phyloP scores from a whole-genome alignment of 768 basidiomycete species.

The Lactifluus piperatus region DNA sequence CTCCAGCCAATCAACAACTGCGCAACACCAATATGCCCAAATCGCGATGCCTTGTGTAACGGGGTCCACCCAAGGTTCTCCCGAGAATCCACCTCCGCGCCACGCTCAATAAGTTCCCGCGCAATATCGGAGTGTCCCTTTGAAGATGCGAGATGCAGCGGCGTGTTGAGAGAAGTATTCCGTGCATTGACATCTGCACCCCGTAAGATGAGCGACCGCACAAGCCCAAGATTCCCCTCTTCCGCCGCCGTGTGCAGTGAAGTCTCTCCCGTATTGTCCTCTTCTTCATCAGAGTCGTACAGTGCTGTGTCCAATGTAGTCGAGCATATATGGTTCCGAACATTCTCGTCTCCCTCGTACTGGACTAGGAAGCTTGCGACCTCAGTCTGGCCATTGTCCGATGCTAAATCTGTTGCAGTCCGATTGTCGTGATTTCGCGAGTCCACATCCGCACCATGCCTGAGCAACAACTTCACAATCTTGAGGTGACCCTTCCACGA shows the following conservation, averaged over 20 bases:
- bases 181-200: too few relatives aligned
- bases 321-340: neutral
- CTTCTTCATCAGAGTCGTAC: neutral
- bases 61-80: too few relatives aligned
- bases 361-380: neutral
- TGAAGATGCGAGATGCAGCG: neutral
- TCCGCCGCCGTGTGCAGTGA: neutral
- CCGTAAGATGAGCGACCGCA: too few relatives aligned
- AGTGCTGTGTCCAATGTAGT: neutral
- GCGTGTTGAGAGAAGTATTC: neutral
- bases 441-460: neutral
- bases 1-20: too few relatives aligned
- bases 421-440: neutral
- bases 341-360: neutral
- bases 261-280: neutral
- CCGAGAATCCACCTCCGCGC: too few relatives aligned
- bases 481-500: too few relatives aligned
- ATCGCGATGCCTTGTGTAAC: neutral
- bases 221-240: too few relatives aligned
- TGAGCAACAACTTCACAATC: too few relatives aligned
- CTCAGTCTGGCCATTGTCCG: neutral
- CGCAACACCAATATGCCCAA: neutral
- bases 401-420: neutral
- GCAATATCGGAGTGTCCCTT: neutral
- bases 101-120: neutral